Evolutionary conservation across 1,284 basidiomycete species (phyloP), one percentile per base, ranked within the genome.

Genomic region (Papiliotrema terrestris): DNA sequence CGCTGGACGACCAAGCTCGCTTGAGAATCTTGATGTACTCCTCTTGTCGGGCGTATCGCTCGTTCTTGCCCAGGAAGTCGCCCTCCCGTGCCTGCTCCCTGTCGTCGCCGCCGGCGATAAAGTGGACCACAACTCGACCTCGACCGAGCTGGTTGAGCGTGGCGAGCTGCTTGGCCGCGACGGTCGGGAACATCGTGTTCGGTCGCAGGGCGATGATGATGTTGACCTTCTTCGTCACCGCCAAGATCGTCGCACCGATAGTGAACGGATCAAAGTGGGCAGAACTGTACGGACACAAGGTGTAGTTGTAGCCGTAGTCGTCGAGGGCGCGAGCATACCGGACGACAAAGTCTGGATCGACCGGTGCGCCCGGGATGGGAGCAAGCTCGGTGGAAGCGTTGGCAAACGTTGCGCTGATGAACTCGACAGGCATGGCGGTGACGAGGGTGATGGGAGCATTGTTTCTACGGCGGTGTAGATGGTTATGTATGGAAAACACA

Each of bases 11-110:
- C 66, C 66, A 68, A 2, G 65, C 66, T 13, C 63, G 58, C 17
- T 56, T 46, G 32, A 68, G 61, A 39, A 68, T 68, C 53, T 65
- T 65, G 61, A 68, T 68, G 52, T 68, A 68, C 45, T 68, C 66
- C 47, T 66, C 66, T 45, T 63, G 54, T 17, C 66, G 54, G 20
- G 62, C 66, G 50, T 68, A 68, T 46, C 66, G 55, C 51, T 68
- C 65, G 23, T 62, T 50, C 51, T 68, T 68, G 49, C 46, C 45
- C 5, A 68, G 52, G 53, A 62, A 68, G 43, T 68, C 66, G 17
- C 66, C 66, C 50, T 68, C 66, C 32, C 65, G 54, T 5, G 57
- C 59, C 52, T 68, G 66, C 39, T 68, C 66, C n/a, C 46, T 56
- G 51, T 68, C 66, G 35, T 55, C 57, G 8, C 66, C 66, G 39